Base-by-base conservation (phyloP, 192 early-diverging fungal genomes). In the Endogone sp. region DNA sequence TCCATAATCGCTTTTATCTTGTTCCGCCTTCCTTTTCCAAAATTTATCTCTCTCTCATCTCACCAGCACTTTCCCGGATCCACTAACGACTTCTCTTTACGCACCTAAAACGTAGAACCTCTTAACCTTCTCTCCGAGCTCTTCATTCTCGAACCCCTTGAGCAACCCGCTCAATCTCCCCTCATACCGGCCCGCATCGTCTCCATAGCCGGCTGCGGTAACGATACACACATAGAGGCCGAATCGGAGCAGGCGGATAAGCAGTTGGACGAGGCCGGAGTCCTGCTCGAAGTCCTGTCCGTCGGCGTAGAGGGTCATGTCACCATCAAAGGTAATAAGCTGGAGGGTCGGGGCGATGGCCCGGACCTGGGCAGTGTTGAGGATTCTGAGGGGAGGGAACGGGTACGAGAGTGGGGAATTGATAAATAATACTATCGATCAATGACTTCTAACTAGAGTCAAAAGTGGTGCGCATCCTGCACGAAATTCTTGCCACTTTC, bases 221-320 rank as follows among this genome's bases (percentile, higher is more conserved):
- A 97, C 95, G 54, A 97, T 90, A 54, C 92, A 93, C 3, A 97
- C 92, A 54, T 78, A 69, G 22, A 95, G 77, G 49, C 80, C 79
- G 30, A 81, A 84, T 16, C 76, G 68, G 56, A 97, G 85, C 71
- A 97, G 74, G 0, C 67, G 58, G n/a, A 94, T 80, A 60, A 97
- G 76, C 27, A 91, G 83, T 10, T 66, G 66, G 3, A 91, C 88
- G 27, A 97, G 79, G 4, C 71, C 71, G 10, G 86, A 90, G 75
- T 87, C 87, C 9, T 82, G 76, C 3, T 87, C 87, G 73, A 97
- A 95, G 70, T 91, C 90, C 66, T 84, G 82, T 22, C 95, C 95
- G 66, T 97, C 95, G 10, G 89, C 90, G 71, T 95, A 97, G 23
- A 97, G 81, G 25, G 95, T 97, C 91, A 94, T 94, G 75, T 97